Evolutionary conservation across 2,329 filamentous ascomycete genomes (phyloP).

Genomic region (Xylaria hypoxylon): DNA sequence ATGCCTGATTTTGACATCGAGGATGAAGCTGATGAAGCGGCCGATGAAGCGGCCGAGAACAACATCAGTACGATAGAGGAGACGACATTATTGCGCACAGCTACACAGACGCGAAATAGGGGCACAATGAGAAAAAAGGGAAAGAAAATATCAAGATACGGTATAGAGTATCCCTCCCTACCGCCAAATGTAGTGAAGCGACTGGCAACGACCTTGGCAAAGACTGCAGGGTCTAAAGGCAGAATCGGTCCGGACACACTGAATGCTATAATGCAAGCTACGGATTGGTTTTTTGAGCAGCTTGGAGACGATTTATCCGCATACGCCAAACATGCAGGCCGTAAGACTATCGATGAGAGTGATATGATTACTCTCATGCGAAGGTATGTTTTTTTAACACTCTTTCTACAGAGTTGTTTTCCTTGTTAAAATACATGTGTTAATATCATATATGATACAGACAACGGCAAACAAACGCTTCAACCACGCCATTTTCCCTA

Average conservation of each 20-base stretch:
- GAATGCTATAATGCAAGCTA: constrained; percentile 79
- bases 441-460: constrained; percentile 59
- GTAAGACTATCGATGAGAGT: constrained; percentile 86
- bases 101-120: constrained; percentile 17
- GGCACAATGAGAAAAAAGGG: constrained; percentile 56
- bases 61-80: constrained; percentile 32
- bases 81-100: constrained; percentile 15
- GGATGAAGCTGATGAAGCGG: constrained; percentile 38
- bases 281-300: constrained; percentile 94
- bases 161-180: constrained; percentile 80
- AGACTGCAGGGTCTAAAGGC: constrained; percentile 72
- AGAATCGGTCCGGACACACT: constrained; percentile 81
- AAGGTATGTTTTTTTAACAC: constrained; percentile 68
- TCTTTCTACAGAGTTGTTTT: constrained; percentile 31
- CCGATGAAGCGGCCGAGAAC: constrained; percentile 34
- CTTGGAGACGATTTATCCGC: constrained; percentile 81
- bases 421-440: constrained; percentile 36
- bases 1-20: constrained; percentile 45
- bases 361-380: constrained; percentile 86
- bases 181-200: constrained; percentile 80
- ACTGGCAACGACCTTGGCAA: constrained; percentile 76
- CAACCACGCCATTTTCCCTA: constrained; percentile 84
- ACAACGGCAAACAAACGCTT: constrained; percentile 79
- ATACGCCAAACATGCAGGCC: constrained; percentile 83
- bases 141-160: constrained; percentile 75